Conservation (phyloP, 129 eudicot species). For the Flaveria robusta region DNA sequence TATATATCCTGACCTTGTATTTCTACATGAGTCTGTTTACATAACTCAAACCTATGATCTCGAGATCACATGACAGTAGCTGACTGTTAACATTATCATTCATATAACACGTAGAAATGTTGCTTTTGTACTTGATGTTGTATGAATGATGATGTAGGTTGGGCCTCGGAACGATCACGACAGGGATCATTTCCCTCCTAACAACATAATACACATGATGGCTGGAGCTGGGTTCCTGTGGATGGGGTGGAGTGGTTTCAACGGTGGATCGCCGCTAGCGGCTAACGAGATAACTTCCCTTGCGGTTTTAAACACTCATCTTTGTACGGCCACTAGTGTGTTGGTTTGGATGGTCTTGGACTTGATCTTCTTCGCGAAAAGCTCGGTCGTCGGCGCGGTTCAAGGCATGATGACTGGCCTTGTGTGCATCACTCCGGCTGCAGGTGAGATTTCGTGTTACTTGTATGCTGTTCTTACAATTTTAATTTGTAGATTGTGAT, state of each 20-base stretch:
- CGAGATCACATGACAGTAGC: no score
- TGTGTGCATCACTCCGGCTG: constrained; percentile 86
- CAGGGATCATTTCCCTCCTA: constrained; percentile 76
- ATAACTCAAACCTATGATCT: no score
- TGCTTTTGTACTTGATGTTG: background rate
- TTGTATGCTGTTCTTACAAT: no score
- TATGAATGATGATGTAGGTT: constrained; percentile 44
- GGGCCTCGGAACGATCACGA: constrained; percentile 70
- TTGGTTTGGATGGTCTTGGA: constrained; percentile 74
- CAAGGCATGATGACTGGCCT: constrained; percentile 95
- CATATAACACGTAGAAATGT: background rate
- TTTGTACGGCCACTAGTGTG: constrained; percentile 80
- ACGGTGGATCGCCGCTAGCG: constrained; percentile 72
- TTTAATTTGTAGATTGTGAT: no score
- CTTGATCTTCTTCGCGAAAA: constrained; percentile 53
- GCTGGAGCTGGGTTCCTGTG: constrained; percentile 85
- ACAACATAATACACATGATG: constrained; percentile 76
- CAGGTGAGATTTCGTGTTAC: constrained; percentile 39
- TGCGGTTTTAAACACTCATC: constrained; percentile 71
- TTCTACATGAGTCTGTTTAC: no score
- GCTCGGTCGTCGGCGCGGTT: constrained; percentile 77
- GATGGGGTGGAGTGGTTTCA: constrained; percentile 88
- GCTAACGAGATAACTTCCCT: constrained; percentile 61
- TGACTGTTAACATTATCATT: background rate
- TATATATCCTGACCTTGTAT: no score